These are phyloP conservation scores for Inga oerstediana DNA, from an alignment of 306 rosid genomes.

Conservation along the genomic window DNA sequence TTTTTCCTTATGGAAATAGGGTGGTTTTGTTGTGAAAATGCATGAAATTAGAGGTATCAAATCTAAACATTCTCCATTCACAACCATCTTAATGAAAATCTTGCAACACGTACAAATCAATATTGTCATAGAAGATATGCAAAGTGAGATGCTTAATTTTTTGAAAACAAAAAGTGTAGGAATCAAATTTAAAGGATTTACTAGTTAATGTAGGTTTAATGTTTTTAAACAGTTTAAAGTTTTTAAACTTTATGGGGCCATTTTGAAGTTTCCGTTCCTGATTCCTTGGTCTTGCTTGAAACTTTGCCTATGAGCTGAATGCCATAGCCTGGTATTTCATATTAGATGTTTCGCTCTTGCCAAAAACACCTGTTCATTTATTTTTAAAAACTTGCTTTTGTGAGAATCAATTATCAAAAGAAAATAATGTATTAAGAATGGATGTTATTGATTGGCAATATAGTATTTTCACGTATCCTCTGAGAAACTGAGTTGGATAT, in stretches of 20 bases:
- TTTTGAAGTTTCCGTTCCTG: background rate
- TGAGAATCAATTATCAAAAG: background rate
- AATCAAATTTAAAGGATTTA: no score
- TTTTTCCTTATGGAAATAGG: background rate
- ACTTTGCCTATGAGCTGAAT: background rate
- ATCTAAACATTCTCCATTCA: background rate
- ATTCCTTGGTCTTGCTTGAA: background rate
- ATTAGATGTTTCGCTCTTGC: background rate
- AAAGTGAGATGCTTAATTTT: background rate
- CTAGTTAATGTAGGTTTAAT: background rate
- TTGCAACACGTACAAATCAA: background rate
- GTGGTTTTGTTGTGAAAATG: background rate
- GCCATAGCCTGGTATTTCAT: background rate
- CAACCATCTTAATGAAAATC: background rate
- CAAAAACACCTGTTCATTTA: background rate
- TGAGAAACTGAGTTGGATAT: background rate
- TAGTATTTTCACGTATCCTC: background rate
- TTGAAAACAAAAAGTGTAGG: no score
- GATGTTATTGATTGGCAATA: background rate
- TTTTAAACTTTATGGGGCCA: background rate
- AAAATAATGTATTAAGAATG: background rate
- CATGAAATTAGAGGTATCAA: background rate
- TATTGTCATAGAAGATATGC: background rate
- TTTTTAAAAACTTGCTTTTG: background rate
- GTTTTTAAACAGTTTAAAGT: no score